These are phyloP conservation scores for Ampelocalamus luodianensis DNA, from an alignment of 176 grass and related monocot species.

Conservation along the genomic window DNA sequence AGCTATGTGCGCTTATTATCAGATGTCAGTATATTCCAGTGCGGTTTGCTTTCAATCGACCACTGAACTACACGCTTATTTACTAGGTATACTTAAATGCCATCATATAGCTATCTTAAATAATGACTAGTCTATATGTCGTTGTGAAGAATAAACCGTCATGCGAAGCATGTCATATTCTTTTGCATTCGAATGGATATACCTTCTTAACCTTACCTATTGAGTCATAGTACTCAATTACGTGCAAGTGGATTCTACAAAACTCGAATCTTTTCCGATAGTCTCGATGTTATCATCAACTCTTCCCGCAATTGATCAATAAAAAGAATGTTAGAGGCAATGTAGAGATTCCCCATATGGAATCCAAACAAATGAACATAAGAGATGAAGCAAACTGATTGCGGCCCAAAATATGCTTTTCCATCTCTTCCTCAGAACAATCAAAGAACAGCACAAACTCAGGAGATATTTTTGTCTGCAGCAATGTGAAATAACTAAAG, in stretches of 20 bases:
- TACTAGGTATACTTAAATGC: neutral
- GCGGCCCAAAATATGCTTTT: too few relatives aligned
- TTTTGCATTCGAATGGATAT: conserved; percentile 6
- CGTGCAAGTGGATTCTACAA: conserved; percentile 66
- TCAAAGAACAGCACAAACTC: too few relatives aligned
- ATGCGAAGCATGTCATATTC: neutral
- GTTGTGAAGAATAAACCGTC: neutral
- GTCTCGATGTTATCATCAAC: conserved; percentile 76
- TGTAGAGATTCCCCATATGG: too few relatives aligned
- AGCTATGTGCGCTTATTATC: neutral
- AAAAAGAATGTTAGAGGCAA: too few relatives aligned
- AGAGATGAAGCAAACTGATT: too few relatives aligned
- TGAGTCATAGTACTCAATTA: conserved; percentile 56
- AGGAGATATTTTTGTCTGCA: too few relatives aligned
- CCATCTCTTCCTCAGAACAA: too few relatives aligned
- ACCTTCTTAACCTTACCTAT: conserved; percentile 71
- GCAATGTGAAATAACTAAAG: too few relatives aligned
- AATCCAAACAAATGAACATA: too few relatives aligned
- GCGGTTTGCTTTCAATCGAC: neutral
- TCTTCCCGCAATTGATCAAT: conserved; percentile 38
- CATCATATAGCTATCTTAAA: neutral
- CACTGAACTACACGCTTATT: neutral
- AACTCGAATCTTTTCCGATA: conserved; percentile 67
- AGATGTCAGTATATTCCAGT: conserved; percentile 9
- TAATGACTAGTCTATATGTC: neutral